These are phyloP conservation scores for Begonia fuchsioides DNA, from an alignment of 306 rosid species.

Conservation along the genomic window DNA sequence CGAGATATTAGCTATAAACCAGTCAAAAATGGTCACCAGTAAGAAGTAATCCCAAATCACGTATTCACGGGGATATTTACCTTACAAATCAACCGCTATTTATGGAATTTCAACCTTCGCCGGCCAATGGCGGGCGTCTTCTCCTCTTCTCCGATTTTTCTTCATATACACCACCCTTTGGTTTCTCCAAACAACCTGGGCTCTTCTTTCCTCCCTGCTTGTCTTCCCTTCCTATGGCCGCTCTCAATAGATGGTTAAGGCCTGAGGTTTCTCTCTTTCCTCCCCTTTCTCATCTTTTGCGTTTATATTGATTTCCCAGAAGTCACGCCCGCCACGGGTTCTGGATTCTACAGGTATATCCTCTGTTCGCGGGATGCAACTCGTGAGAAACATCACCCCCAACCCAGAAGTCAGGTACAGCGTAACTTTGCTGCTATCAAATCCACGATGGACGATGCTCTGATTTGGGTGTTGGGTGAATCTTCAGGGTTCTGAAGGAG, in stretches of 20 bases:
- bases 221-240: slow-evolving; percentile 18
- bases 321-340: not conserved
- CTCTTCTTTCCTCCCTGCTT: slow-evolving; percentile 5
- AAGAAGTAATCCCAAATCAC: no score
- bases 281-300: not conserved
- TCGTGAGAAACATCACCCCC: slow-evolving; percentile 50
- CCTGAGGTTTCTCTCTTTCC: slow-evolving; percentile 48
- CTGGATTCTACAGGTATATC: slow-evolving; percentile 46
- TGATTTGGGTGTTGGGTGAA: not conserved
- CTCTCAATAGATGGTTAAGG: slow-evolving; percentile 55
- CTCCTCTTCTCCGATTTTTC: not conserved
- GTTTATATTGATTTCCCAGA: not conserved
- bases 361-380: slow-evolving; percentile 80
- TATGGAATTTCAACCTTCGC: no score
- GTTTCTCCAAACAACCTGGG: slow-evolving; percentile 11
- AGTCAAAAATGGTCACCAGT: no score
- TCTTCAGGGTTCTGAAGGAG: slow-evolving; percentile 58
- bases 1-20: no score
- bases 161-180: not conserved
- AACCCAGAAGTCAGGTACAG: slow-evolving; percentile 88
- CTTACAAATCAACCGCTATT: no score
- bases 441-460: not conserved
- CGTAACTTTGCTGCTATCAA: no score
- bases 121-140: no score
- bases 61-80: no score